Evolutionary conservation across 768 basidiomycete genomes (phyloP).

Genomic region (Mycena indigotica): DNA sequence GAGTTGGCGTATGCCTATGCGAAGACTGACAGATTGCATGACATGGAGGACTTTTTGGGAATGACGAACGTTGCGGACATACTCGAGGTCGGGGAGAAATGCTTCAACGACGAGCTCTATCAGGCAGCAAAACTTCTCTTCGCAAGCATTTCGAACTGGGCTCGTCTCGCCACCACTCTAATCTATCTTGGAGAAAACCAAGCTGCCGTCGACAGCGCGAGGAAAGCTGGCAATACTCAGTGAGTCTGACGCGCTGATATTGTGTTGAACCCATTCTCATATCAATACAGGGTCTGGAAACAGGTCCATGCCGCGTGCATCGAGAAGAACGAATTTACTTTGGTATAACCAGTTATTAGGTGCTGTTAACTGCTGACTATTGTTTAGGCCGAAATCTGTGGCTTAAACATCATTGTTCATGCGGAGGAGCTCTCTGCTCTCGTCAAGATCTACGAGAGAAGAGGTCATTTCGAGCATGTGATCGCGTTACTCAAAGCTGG

Average conservation of each 20-base stretch:
- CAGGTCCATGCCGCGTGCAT: conserved; percentile 99
- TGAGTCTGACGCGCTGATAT: conserved; percentile 39
- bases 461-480: conserved; percentile 94
- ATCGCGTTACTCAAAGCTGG: conserved; percentile 91
- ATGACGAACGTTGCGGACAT: conserved; percentile 99
- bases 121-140: conserved; percentile 96
- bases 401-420: conserved; percentile 96
- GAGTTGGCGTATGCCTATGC: conserved; percentile 98
- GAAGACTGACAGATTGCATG: conserved; percentile 94
- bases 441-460: conserved; percentile 83
- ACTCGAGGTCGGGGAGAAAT: conserved; percentile 97
- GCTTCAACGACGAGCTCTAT: conserved; percentile 97
- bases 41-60: conserved; percentile 98
- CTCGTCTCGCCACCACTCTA: conserved; percentile 93
- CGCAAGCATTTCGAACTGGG: conserved; percentile 98
- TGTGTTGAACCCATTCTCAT: background rate
- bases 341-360: conserved; percentile 58
- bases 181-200: conserved; percentile 99
- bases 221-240: conserved; percentile 99
- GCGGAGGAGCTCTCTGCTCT: conserved; percentile 80
- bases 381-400: conserved; percentile 90
- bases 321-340: conserved; percentile 94
- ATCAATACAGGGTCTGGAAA: conserved; percentile 87
- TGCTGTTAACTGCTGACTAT: background rate
- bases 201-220: conserved; percentile 96